A percentile compares a stretch with the other conserved stretches of the same genome.
Conservation (phyloP, 75 land plant genomes). For the Azolla pinnata region DNA sequence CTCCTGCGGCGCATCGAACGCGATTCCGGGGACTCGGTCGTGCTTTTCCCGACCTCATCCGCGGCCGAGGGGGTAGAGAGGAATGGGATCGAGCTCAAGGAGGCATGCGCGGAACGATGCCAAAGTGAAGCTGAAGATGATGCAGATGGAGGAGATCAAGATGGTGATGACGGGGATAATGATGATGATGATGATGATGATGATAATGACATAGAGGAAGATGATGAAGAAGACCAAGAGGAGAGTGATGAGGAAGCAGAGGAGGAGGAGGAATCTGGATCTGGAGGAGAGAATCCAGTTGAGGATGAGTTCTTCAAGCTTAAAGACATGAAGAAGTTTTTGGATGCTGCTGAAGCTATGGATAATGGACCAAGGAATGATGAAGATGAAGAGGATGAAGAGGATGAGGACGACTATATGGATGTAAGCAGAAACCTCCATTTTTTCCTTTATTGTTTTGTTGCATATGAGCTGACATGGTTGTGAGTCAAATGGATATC, state of each 20-base stretch:
- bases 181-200: conserved; percentile 24
- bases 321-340: conserved; percentile 60
- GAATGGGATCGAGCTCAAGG: background rate
- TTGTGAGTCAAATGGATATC: too few species aligned
- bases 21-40: conserved; percentile 4
- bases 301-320: conserved; percentile 69
- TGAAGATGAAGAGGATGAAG: too few species aligned
- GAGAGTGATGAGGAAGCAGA: conserved; percentile 23
- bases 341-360: conserved; percentile 67
- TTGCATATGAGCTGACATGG: too few species aligned
- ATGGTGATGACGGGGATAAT: conserved; percentile 28
- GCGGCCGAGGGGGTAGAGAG: background rate
- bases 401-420: too few species aligned
- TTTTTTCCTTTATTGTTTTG: too few species aligned
- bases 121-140: conserved; percentile 12
- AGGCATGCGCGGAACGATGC: background rate
- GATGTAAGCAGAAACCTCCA: too few species aligned
- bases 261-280: conserved; percentile 22
- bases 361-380: too few species aligned
- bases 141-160: conserved; percentile 4
- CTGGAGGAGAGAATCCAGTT: conserved; percentile 20
- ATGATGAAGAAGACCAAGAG: conserved; percentile 35
- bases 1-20: conserved; percentile 30
- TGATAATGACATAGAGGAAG: conserved; percentile 23
- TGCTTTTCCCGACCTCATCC: background rate